phyloP scores from a whole-genome alignment of 1,139 yeast species.

The Hansenula lynferdii region DNA sequence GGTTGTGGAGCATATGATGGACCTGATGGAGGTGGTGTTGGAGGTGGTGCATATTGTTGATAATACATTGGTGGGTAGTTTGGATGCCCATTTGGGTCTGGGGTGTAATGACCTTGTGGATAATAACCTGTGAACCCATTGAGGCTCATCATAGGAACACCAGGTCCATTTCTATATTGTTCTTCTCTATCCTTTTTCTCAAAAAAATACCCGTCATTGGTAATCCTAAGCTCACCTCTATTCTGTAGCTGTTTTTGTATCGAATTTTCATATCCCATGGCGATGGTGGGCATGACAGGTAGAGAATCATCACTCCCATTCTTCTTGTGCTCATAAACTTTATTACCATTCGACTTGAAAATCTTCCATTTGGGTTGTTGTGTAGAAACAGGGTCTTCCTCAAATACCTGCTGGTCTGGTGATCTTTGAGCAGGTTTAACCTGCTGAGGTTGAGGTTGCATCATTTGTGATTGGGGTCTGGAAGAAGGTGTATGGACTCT shows the following conservation, averaged over 20 bases:
- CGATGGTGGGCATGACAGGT: conserved; percentile 23
- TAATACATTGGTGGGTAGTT: neutral
- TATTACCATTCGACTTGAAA: neutral
- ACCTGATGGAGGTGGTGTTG: neutral
- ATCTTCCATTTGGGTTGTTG: neutral
- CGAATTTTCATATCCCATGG: conserved; percentile 23
- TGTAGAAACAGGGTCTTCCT: neutral
- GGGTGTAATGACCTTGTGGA: too few species aligned
- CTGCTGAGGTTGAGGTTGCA: neutral
- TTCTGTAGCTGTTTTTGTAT: conserved; percentile 11
- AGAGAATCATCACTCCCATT: conserved; percentile 17
- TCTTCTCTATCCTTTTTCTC: neutral
- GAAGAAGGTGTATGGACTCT: neutral
- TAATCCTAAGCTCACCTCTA: conserved; percentile 19
- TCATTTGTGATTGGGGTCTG: neutral
- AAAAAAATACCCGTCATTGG: conserved; percentile 20
- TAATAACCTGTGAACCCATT: too few species aligned
- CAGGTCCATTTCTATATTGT: neutral
- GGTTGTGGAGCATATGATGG: neutral
- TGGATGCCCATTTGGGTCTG: neutral
- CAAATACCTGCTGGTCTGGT: neutral
- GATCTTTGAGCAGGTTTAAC: neutral
- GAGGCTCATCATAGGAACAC: too few species aligned
- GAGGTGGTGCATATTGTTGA: neutral
- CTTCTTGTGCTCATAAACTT: conserved; percentile 8